Percentiles rank a stretch among this genome's conserved stretches.
Conservation (phyloP, 1,284 basidiomycete genomes). For the Ustilago cynodontis region DNA sequence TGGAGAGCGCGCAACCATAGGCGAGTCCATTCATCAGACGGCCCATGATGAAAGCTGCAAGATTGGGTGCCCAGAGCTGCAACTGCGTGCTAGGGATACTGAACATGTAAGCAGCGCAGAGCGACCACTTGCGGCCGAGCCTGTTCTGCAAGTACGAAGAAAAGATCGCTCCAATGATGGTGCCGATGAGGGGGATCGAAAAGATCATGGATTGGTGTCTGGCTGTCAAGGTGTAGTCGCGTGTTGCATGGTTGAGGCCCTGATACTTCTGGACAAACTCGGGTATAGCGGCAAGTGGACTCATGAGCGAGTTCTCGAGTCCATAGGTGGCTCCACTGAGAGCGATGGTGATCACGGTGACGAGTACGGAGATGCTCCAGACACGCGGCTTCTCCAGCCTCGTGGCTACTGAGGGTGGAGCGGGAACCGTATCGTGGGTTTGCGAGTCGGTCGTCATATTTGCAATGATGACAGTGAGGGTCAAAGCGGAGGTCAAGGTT, state of each 20-base stretch:
- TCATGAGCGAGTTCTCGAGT: slow-evolving; percentile 59
- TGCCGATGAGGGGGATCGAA: slow-evolving; percentile 56
- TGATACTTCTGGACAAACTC: slow-evolving; percentile 56
- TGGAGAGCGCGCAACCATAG: slow-evolving; percentile 57
- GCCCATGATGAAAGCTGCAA: slow-evolving; percentile 57
- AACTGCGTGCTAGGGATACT: slow-evolving; percentile 57
- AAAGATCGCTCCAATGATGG: slow-evolving; percentile 54
- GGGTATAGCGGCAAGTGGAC: slow-evolving; percentile 56
- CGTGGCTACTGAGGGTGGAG: slow-evolving; percentile 9
- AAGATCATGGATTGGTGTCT: slow-evolving; percentile 60
- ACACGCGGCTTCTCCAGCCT: slow-evolving; percentile 14
- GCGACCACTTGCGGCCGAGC: slow-evolving; percentile 57
- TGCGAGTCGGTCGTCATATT: slow-evolving; percentile 16
- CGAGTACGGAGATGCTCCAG: slow-evolving; percentile 41
- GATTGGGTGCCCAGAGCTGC: slow-evolving; percentile 59
- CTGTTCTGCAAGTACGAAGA: slow-evolving; percentile 46
- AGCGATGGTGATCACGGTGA: slow-evolving; percentile 50
- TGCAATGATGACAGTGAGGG: not conserved
- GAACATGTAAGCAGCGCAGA: slow-evolving; percentile 53
- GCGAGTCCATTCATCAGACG: slow-evolving; percentile 57
- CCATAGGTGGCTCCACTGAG: slow-evolving; percentile 53
- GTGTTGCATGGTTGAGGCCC: slow-evolving; percentile 47
- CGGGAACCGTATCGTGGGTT: slow-evolving; percentile 7
- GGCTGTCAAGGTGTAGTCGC: slow-evolving; percentile 55
- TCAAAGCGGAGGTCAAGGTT: not conserved